phyloP scores from a whole-genome alignment of 495 filamentous ascomycete genomes.

The Astrothelium subdiscretum region DNA sequence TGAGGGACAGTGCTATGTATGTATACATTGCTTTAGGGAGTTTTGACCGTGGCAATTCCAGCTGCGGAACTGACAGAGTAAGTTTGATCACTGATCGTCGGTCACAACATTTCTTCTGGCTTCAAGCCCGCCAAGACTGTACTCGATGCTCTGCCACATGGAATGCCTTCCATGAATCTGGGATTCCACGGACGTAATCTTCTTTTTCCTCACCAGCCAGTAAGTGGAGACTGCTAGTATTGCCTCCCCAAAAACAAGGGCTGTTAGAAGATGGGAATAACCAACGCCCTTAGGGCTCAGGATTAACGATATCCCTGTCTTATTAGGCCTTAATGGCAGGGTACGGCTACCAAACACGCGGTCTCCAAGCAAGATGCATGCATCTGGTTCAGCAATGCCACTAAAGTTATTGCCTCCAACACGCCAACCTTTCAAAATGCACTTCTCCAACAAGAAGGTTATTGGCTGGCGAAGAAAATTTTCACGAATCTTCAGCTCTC shows the following conservation, averaged over 20 bases:
- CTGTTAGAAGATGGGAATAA: not conserved
- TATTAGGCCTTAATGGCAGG: not conserved
- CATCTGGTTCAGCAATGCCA: not conserved
- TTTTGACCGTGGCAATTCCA: not conserved
- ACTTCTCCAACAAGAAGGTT: not conserved
- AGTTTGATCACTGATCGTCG: not conserved
- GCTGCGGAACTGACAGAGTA: not conserved
- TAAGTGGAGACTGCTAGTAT: not conserved
- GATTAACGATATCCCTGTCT: not conserved
- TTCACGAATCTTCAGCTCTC: no score
- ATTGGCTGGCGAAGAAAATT: not conserved
- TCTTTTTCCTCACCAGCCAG: not conserved
- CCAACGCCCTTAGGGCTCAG: not conserved
- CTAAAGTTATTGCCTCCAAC: not conserved
- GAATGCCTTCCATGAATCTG: not conserved
- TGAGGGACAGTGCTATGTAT: no score
- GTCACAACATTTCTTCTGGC: not conserved
- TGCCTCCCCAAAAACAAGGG: not conserved
- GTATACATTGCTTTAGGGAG: not conserved
- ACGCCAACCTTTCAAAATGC: not conserved
- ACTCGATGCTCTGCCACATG: not conserved
- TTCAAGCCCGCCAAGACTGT: not conserved
- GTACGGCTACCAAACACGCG: not conserved
- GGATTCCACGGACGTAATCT: not conserved
- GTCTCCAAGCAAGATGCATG: slow-evolving; percentile 1